Base-by-base conservation (phyloP, 495 filamentous ascomycete species). In the Coniosporium apollinis region DNA sequence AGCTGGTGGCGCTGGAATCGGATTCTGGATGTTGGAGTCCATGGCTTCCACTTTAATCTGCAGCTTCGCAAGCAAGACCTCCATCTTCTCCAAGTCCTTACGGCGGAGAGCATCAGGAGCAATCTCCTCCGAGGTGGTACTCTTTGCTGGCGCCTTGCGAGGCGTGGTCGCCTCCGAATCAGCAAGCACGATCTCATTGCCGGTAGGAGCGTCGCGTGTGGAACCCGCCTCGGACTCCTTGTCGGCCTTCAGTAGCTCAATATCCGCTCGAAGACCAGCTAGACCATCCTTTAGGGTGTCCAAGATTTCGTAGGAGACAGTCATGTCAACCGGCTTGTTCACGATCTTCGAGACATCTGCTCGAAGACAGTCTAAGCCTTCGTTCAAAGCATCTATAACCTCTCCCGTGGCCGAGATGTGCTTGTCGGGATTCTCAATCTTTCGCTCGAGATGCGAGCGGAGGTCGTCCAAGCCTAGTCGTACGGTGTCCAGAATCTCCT, bases 231-330 rank as follows among this genome's bases (percentile, higher is more conserved):
- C 1, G 3, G 11, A 1, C 7, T 46, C 44, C 3, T 28, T 20
- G 10, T 41, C 57, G 8, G 72, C 62, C 3, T 79, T 74, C 26
- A 94, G 59, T n/a, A 61, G 61, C 26, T 86, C 80, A 38, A 93
- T 75, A 21, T 94, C 85, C 19, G 70, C 60, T 41, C 73, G 72
- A 22, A 94, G 62, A 18, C 62, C 65, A 24, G 73, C 71, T 9
- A 94, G 57, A 0, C 85, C 85, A 28, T 73, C 73, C 44, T 77
- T 89, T 33, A 94, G 65, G 1, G 82, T 78, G 35, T 92, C 82
- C 4, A 92, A 65, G 30, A 92, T 85, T 48, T 92, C 83, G 35
- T 84, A 76, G 37, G 74, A 82, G 17, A 76, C 74, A 13, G 80
- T 83, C 53, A 83, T 68, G 42, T 84, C 79, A 1, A 72, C 61